phyloP scores from a whole-genome alignment of 2,329 filamentous ascomycete genomes.

The Diaporthe caulivora region DNA sequence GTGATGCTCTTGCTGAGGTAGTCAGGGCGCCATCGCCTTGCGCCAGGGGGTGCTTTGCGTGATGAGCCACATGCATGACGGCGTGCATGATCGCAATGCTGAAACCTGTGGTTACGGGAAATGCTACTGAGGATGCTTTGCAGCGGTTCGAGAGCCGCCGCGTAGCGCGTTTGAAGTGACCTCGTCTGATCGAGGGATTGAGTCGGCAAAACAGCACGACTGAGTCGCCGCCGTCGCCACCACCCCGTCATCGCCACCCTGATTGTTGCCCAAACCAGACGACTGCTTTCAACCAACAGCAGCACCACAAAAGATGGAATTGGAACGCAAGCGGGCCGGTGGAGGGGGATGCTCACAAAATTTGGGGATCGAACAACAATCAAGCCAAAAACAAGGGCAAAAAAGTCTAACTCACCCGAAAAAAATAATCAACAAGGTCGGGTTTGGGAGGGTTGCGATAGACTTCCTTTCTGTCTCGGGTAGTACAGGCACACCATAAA shows the following conservation, averaged over 20 bases:
- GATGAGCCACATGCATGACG: neutral
- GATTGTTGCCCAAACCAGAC: neutral
- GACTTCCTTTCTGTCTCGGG: conserved; percentile 19
- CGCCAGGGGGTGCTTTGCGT: neutral
- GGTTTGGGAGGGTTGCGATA: conserved; percentile 16
- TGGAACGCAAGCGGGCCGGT: neutral
- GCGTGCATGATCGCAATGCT: too few species aligned
- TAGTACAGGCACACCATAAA: conserved; percentile 18
- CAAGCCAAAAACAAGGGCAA: neutral
- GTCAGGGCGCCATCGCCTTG: neutral
- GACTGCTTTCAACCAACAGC: neutral
- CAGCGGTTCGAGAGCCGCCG: neutral
- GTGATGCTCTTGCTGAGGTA: conserved; percentile 11
- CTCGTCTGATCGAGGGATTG: neutral
- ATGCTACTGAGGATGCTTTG: neutral
- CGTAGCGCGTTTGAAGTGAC: neutral
- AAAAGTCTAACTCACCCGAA: neutral
- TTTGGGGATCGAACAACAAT: neutral
- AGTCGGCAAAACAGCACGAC: conserved; percentile 23
- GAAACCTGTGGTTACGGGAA: neutral
- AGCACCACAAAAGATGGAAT: neutral
- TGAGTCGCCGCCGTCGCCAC: neutral
- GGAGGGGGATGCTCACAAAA: too few species aligned
- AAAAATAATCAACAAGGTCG: neutral
- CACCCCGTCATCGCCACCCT: neutral